Evolutionary conservation across 495 filamentous ascomycete genomes (phyloP).

Genomic region (Penicillium dipodomyicola): DNA sequence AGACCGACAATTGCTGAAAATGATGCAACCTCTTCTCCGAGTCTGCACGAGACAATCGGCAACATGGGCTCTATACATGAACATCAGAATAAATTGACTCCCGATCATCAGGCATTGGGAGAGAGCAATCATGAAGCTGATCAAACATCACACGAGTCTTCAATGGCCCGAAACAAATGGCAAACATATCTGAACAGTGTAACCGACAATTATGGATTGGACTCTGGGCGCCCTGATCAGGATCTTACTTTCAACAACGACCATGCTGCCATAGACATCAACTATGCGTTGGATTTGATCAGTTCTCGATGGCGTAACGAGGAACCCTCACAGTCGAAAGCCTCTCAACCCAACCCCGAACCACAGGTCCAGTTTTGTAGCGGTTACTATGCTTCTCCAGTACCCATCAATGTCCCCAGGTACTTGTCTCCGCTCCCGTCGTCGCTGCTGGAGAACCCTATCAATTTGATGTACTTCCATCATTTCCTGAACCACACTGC

Average conservation of each 20-base stretch:
- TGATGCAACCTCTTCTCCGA: conserved; percentile 6
- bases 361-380: conserved; percentile 16
- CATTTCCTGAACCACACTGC: conserved; percentile 82
- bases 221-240: conserved; percentile 64
- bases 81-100: neutral
- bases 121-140: conserved; percentile 6
- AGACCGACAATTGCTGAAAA: conserved; percentile 1
- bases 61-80: conserved; percentile 5
- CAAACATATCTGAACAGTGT: conserved; percentile 42
- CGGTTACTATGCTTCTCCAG: conserved; percentile 68
- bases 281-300: conserved; percentile 37
- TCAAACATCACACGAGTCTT: conserved; percentile 14
- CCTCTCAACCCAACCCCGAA: conserved; percentile 5
- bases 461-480: conserved; percentile 75
- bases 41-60: neutral
- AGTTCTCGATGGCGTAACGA: conserved; percentile 19
- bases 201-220: conserved; percentile 60
- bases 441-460: conserved; percentile 67
- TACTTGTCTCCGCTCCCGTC: conserved; percentile 64
- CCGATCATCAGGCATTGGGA: neutral
- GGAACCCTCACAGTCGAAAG: conserved; percentile 9
- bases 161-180: conserved; percentile 37
- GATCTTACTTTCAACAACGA: conserved; percentile 72
- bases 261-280: conserved; percentile 50
- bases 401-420: conserved; percentile 65